Percentiles rank a stretch among this genome's conserved stretches.
phyloP scores from a whole-genome alignment of 768 basidiomycete genomes.

The Mycena pura region DNA sequence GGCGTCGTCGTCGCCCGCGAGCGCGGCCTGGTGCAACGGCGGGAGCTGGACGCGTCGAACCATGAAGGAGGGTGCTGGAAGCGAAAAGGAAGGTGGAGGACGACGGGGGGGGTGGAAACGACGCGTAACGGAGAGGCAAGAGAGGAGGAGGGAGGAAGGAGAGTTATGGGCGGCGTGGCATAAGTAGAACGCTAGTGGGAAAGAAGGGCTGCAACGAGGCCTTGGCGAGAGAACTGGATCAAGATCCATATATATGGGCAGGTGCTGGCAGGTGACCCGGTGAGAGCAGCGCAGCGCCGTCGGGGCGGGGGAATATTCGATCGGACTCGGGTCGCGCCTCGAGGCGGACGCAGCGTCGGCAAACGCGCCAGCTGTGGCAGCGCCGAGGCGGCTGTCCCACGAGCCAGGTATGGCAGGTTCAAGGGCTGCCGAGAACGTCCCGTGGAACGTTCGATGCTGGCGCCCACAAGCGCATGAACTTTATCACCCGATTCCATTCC shows the following conservation, averaged over 20 bases:
- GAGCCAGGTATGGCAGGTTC: slow-evolving; percentile 17
- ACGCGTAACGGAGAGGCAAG: slow-evolving; percentile 27
- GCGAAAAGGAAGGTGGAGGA: slow-evolving; percentile 11
- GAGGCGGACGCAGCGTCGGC: slow-evolving; percentile 25
- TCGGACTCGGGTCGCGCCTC: slow-evolving; percentile 22
- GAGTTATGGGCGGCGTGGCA: slow-evolving; percentile 18
- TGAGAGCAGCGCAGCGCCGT: not conserved
- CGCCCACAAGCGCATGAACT: too few relatives aligned
- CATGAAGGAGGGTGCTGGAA: slow-evolving; percentile 27
- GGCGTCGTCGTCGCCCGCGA: slow-evolving; percentile 60
- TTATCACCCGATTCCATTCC: too few relatives aligned
- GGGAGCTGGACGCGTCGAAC: slow-evolving; percentile 33
- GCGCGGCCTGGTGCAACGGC: slow-evolving; percentile 60
- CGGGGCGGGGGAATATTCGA: slow-evolving; percentile 28
- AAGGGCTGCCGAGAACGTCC: too few relatives aligned
- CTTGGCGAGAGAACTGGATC: slow-evolving; percentile 10
- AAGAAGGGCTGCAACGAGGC: slow-evolving; percentile 32
- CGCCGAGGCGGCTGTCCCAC: not conserved
- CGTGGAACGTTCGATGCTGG: too few relatives aligned
- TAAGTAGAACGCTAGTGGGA: slow-evolving; percentile 19
- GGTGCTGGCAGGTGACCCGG: not conserved
- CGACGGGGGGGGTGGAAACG: slow-evolving; percentile 20
- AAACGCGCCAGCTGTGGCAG: not conserved
- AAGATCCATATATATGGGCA: slow-evolving; percentile 12
- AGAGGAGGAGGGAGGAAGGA: slow-evolving; percentile 22